Percentiles rank a stretch among this genome's conserved stretches.
phyloP scores from a whole-genome alignment of 805 yeast species.

The Candida sanyiensis region DNA sequence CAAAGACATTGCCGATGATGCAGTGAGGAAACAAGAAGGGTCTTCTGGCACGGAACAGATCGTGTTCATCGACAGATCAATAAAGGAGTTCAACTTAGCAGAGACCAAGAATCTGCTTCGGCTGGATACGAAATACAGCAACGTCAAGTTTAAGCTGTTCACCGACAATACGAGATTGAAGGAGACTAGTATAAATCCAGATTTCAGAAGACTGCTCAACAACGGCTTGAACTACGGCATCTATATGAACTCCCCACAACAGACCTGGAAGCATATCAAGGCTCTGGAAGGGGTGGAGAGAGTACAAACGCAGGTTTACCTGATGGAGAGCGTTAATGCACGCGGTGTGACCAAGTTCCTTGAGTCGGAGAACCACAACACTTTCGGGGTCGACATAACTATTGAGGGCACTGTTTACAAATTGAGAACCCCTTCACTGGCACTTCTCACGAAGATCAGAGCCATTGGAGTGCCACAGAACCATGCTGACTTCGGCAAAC shows the following conservation, averaged over 20 bases:
- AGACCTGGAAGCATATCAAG: conserved; percentile 1
- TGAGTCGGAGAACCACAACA: conserved; percentile 5
- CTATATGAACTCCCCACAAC: conserved; percentile 15
- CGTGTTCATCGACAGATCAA: conserved; percentile 15
- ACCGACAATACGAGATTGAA: conserved; percentile 10
- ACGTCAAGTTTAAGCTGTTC: conserved; percentile 16
- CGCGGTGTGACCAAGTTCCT: conserved; percentile 3
- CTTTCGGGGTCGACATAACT: conserved; percentile 9
- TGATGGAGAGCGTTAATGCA: neutral
- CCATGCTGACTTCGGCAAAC: conserved; percentile 9
- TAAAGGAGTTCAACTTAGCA: conserved; percentile 14
- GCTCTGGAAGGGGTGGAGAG: neutral
- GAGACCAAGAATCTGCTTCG: conserved; percentile 15
- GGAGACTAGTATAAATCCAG: conserved; percentile 11
- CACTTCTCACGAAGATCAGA: conserved; percentile 14
- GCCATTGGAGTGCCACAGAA: conserved; percentile 19
- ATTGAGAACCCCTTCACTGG: conserved; percentile 13
- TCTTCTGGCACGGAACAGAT: conserved; percentile 1
- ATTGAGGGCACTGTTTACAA: conserved; percentile 6
- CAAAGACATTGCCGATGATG: neutral
- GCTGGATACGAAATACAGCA: conserved; percentile 8
- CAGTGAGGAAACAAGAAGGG: neutral
- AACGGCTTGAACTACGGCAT: conserved; percentile 18
- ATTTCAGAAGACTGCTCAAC: conserved; percentile 17
- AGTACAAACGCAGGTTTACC: conserved; percentile 1